Conservation (phyloP, 2,329 filamentous ascomycete genomes). For the Alternaria viburni region DNA sequence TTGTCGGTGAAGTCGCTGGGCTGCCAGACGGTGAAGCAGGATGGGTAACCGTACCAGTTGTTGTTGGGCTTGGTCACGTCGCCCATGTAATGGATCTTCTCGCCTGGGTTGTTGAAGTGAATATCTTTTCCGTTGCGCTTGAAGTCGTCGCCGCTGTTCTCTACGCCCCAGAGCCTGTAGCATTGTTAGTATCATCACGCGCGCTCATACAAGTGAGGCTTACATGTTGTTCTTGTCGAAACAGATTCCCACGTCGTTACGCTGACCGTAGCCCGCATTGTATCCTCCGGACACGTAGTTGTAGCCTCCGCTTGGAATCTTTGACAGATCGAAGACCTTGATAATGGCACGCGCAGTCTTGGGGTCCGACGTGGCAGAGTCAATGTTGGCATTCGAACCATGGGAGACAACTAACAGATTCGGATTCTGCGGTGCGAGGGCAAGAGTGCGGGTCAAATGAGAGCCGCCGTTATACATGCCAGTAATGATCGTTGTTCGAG, state of each 20-base stretch:
- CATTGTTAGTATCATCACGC: background rate
- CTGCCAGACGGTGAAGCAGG: conserved; percentile 71
- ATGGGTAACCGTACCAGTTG: conserved; percentile 72
- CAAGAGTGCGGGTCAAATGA: conserved; percentile 70
- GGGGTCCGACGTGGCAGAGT: conserved; percentile 58
- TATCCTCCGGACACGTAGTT: conserved; percentile 59
- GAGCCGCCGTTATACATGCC: conserved; percentile 63
- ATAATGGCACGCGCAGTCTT: conserved; percentile 68
- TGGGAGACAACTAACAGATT: conserved; percentile 68
- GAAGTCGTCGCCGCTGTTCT: conserved; percentile 72
- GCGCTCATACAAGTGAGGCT: conserved; percentile 49
- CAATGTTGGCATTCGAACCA: conserved; percentile 69
- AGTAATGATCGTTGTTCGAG: conserved; percentile 62
- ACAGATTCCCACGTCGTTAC: conserved; percentile 71
- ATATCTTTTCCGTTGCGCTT: conserved; percentile 65
- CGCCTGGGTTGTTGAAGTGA: conserved; percentile 71
- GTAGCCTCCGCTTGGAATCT: conserved; percentile 48
- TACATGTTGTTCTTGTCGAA: conserved; percentile 53
- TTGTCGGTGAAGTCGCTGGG: conserved; percentile 56
- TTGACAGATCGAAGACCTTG: conserved; percentile 63
- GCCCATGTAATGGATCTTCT: conserved; percentile 76
- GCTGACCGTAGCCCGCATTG: conserved; percentile 68
- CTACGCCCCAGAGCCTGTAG: conserved; percentile 58
- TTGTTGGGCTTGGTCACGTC: conserved; percentile 53
- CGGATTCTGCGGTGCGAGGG: conserved; percentile 62